Conservation (phyloP, 1,284 basidiomycete species). For the Leccinum pachyderme region DNA sequence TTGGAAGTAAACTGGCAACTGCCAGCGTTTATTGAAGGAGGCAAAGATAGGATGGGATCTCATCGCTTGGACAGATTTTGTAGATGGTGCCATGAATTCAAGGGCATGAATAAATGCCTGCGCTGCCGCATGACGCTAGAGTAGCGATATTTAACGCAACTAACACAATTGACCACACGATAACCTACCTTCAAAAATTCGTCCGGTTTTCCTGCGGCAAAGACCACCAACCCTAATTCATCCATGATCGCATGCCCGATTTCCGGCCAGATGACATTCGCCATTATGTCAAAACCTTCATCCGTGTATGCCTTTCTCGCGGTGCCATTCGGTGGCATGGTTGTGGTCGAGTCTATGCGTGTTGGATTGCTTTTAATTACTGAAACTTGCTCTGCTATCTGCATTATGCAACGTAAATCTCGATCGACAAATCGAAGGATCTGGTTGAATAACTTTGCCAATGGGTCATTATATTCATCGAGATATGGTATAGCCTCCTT, state of each 20-base stretch:
- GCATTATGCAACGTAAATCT: conserved; percentile 70
- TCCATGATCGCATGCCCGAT: conserved; percentile 77
- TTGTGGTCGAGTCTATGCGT: conserved; percentile 17
- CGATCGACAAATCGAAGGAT: conserved; percentile 79
- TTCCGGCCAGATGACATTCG: conserved; percentile 87
- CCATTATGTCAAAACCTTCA: conserved; percentile 75
- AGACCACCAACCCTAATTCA: conserved; percentile 79
- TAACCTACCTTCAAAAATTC: conserved; percentile 78
- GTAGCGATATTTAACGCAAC: neutral
- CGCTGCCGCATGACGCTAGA: conserved; percentile 79
- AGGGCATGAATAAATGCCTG: conserved; percentile 84
- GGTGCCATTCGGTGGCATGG: neutral
- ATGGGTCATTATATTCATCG: conserved; percentile 61
- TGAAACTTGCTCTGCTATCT: conserved; percentile 68
- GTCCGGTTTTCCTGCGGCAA: conserved; percentile 87
- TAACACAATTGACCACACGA: neutral
- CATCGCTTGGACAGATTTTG: conserved; percentile 67
- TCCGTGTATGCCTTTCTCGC: conserved; percentile 3
- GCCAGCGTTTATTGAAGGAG: conserved; percentile 86
- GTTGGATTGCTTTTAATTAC: conserved; percentile 41
- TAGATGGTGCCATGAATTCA: conserved; percentile 79
- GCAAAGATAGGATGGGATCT: conserved; percentile 68
- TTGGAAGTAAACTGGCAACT: conserved; percentile 96
- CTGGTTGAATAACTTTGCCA: conserved; percentile 78
- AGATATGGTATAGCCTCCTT: conserved; percentile 46